Percentiles rank a stretch among this genome's conserved stretches.
Conservation (phyloP, 441 rosid species). For the Adansonia grandidieri region DNA sequence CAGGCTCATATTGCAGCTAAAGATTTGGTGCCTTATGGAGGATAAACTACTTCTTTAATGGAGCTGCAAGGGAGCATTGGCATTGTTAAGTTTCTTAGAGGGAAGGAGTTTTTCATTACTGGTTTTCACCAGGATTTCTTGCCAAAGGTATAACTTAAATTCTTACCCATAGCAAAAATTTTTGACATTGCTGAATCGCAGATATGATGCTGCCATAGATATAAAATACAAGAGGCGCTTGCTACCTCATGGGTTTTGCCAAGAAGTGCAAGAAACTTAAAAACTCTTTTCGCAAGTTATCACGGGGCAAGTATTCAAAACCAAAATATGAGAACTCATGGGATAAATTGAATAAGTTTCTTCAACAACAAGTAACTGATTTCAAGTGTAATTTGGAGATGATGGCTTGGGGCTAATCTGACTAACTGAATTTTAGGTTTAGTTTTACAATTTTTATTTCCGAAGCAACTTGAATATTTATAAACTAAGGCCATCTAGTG, state of each 20-base stretch:
- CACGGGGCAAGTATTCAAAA: conserved; percentile 56
- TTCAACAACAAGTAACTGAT: background rate
- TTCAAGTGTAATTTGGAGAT: background rate
- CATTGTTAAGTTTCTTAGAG: conserved; percentile 74
- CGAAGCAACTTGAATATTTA: too few species aligned
- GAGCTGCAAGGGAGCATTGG: conserved; percentile 77
- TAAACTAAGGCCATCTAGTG: conserved; percentile 26
- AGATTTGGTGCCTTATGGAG: conserved; percentile 58
- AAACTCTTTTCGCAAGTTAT: conserved; percentile 83
- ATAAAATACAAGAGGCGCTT: conserved; percentile 78
- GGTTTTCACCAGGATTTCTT: conserved; percentile 86
- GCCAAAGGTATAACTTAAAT: conserved; percentile 59
- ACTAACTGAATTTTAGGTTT: conserved; percentile 29
- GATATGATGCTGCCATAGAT: conserved; percentile 84
- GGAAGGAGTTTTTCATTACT: conserved; percentile 70
- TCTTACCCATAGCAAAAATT: too few species aligned
- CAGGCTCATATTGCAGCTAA: conserved; percentile 50
- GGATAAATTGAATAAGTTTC: background rate
- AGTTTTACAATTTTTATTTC: too few species aligned
- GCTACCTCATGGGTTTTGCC: conserved; percentile 73
- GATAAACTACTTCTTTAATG: conserved; percentile 43
- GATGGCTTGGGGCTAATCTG: background rate
- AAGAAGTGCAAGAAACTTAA: conserved; percentile 71
- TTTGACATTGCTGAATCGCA: conserved; percentile 31
- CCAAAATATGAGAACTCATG: background rate